These are phyloP conservation scores for Gymnopus androsaceus DNA, from an alignment of 1,284 basidiomycete species.

Conservation along the genomic window DNA sequence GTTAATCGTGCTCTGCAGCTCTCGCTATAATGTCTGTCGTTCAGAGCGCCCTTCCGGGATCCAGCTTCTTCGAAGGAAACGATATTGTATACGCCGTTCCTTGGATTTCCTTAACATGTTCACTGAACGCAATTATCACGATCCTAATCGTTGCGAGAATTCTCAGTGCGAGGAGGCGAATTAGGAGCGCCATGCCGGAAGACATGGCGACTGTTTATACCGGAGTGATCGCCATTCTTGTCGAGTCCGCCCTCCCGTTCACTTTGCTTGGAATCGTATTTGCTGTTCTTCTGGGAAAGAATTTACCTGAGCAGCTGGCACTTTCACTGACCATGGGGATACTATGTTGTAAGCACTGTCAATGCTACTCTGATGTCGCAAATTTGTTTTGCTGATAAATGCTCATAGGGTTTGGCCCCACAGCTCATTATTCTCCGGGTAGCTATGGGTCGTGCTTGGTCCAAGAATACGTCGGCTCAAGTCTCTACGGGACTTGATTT, in stretches of 20 bases:
- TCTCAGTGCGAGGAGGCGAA: conserved; percentile 17
- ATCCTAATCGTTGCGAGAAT: conserved; percentile 24
- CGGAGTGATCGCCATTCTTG: conserved; percentile 25
- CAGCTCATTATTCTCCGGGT: conserved; percentile 36
- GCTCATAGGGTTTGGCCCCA: conserved; percentile 30
- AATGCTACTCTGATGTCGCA: neutral
- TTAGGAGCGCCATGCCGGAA: conserved; percentile 18
- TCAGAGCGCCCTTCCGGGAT: conserved; percentile 23
- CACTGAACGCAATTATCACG: conserved; percentile 26
- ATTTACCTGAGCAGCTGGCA: conserved; percentile 1
- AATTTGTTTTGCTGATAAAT: neutral
- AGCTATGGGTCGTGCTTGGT: conserved; percentile 33
- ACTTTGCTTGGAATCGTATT: conserved; percentile 23
- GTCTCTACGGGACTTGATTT: conserved; percentile 12
- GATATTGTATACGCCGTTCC: conserved; percentile 24
- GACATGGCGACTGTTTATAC: conserved; percentile 22
- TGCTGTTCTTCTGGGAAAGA: conserved; percentile 19
- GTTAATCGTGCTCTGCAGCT: conserved; percentile 7
- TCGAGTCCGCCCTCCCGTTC: conserved; percentile 30
- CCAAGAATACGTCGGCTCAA: conserved; percentile 22
- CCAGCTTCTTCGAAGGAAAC: conserved; percentile 17
- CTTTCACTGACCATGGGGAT: neutral
- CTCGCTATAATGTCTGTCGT: conserved; percentile 26
- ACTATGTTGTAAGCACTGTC: neutral
- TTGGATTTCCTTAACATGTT: conserved; percentile 25